Evolutionary conservation across 176 grass and related monocot genomes (phyloP).

Genomic region (Thalia dealbata): DNA sequence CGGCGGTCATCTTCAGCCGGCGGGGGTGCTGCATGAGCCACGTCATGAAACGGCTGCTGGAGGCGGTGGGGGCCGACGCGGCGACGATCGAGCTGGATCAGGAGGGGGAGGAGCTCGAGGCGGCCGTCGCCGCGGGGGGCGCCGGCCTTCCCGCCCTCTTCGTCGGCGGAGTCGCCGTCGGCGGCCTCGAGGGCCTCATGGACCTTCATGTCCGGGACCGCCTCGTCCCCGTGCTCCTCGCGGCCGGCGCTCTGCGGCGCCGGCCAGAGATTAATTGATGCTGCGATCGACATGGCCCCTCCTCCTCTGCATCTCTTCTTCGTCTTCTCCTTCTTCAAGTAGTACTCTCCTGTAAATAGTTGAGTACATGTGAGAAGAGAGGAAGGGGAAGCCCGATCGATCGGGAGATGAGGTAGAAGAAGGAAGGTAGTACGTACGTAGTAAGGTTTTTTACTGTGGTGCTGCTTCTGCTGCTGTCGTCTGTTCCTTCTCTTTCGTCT

Average conservation of each 20-base stretch:
- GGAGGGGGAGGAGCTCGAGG: constrained; percentile 32
- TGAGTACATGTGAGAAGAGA: too few relatives aligned
- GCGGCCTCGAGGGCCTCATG: constrained; percentile 87
- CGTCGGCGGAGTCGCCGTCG: constrained; percentile 62
- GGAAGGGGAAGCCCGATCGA: too few relatives aligned
- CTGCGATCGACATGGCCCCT: neutral
- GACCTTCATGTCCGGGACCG: constrained; percentile 67
- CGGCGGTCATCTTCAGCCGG: constrained; percentile 31
- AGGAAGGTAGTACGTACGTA: too few relatives aligned
- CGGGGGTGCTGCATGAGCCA: constrained; percentile 37
- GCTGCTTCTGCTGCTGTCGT: too few relatives aligned
- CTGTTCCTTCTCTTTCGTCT: too few relatives aligned
- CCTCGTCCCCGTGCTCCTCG: constrained; percentile 33
- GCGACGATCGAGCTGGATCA: constrained; percentile 27
- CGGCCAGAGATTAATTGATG: too few relatives aligned
- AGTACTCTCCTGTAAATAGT: too few relatives aligned
- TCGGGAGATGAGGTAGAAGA: too few relatives aligned
- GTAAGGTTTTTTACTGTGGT: too few relatives aligned
- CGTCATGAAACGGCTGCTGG: constrained; percentile 30
- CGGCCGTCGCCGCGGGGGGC: constrained; percentile 20
- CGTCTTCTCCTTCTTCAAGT: neutral
- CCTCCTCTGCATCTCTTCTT: neutral
- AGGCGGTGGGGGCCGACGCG: constrained; percentile 26
- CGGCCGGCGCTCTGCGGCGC: constrained; percentile 25
- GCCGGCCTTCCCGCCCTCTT: constrained; percentile 60